A percentile compares a stretch with the other conserved stretches of the same genome.
These are phyloP conservation scores for Cavenderia fasciculata DNA, from an alignment of 78 protist genomes.

Conservation along the genomic window DNA sequence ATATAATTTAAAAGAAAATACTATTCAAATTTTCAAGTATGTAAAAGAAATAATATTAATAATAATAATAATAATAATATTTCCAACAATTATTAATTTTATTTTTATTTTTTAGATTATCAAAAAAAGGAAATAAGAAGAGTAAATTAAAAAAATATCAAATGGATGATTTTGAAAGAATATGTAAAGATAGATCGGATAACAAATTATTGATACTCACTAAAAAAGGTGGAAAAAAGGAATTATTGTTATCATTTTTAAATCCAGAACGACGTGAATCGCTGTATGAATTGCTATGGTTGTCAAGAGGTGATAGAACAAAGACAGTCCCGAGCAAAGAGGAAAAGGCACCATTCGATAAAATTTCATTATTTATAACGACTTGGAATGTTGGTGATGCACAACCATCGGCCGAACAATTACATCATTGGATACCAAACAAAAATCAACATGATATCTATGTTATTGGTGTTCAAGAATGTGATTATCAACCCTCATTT, in stretches of 20 bases:
- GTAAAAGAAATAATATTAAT: neutral
- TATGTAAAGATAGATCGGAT: neutral
- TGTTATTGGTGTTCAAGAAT: constrained; percentile 73
- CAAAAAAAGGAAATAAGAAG: constrained; percentile 46
- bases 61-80: neutral
- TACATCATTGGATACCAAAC: constrained; percentile 40
- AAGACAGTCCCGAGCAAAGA: neutral
- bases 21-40: constrained; percentile 22
- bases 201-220: neutral
- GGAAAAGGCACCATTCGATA: constrained; percentile 24
- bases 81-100: neutral
- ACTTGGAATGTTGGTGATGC: constrained; percentile 86
- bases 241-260: neutral
- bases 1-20: constrained; percentile 17
- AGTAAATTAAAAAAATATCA: neutral
- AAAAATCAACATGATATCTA: constrained; percentile 61
- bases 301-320: neutral
- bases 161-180: neutral
- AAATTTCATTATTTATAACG: constrained; percentile 7
- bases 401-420: constrained; percentile 50
- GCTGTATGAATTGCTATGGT: constrained; percentile 57
- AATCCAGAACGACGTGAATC: constrained; percentile 53
- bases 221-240: constrained; percentile 25
- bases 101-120: neutral
- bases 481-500: constrained; percentile 3